Base-by-base conservation (phyloP, 768 basidiomycete species). In the Boletus patriciae region DNA sequence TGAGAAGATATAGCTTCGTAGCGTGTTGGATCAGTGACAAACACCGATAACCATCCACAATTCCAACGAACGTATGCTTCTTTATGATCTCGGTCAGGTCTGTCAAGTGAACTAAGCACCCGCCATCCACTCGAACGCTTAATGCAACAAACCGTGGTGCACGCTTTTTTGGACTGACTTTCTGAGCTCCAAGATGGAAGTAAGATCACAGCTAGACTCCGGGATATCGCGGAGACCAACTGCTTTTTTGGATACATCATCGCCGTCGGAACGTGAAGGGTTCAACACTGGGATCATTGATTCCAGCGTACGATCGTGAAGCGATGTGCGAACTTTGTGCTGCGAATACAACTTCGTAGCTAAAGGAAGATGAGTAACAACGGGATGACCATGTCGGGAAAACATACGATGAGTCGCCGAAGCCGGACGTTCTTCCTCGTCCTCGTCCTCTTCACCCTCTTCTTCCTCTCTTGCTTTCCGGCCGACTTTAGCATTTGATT, bases 41-140 rank as follows among this genome's bases (percentile, higher is more conserved):
- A 62, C 85, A 88, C 29, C 83, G 80, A 23, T 80, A 68, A 10
- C 85, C 73, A 66, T 96, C 94, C 9, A 94, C 91, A 37, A 98
- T 85, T 3, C 96, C 95, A 33, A 98, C 94, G 64, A 97, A 97
- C 0, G 85, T 89, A 65, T 97, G 93, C 47, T 91, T 87, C 61
- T 86, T 81, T 33, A 98, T 66, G 45, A 98, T 90, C 65, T 93
- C 91, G 0, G 84, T 82, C 38, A 98, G 74, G 46, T 85, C 96
- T 98, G 63, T 25, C 52, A 52, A 51, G 27, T 21, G 43, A 44
- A 13, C 12, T 41, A 18, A 52, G 37, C 0, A 33, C 12, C n/a
- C 7, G 10, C 47, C 25, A n/a, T 37, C 21, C 2, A 27, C 21
- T 53, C 5, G 12, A 47, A 34, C 21, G 19, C 31, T 6, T 25